phyloP scores from a whole-genome alignment of 2,329 filamentous ascomycete genomes.

The Cercospora citrullina region DNA sequence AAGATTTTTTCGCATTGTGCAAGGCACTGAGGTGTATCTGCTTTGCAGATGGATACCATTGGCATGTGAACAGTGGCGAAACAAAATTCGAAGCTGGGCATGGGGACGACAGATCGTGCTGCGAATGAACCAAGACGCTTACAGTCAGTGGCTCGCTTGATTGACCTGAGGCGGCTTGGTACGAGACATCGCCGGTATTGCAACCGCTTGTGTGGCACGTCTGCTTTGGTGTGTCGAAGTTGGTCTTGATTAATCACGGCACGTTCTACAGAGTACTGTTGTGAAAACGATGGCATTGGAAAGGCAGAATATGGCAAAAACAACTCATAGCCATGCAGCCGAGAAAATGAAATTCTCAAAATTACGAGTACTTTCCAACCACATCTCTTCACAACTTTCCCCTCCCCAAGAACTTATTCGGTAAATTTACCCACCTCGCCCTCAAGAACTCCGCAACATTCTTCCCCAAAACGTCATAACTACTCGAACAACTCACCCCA shows the following conservation, averaged over 20 bases:
- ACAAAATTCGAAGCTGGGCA: background rate
- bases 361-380: background rate
- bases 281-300: too few relatives aligned
- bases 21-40: background rate
- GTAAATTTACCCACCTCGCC: slow-evolving; percentile 35
- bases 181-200: too few relatives aligned
- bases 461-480: slow-evolving; percentile 39
- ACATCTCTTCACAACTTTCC: slow-evolving; percentile 30
- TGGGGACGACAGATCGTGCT: background rate
- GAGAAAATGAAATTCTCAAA: background rate
- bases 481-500: slow-evolving; percentile 37
- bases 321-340: background rate
- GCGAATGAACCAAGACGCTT: too few relatives aligned
- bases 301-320: too few relatives aligned
- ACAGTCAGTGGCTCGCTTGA: too few relatives aligned
- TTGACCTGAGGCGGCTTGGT: too few relatives aligned
- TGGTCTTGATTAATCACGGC: too few relatives aligned
- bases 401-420: slow-evolving; percentile 35
- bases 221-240: too few relatives aligned
- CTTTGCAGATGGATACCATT: background rate
- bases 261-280: too few relatives aligned
- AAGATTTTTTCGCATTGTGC: background rate
- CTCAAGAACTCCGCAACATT: slow-evolving; percentile 39
- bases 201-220: too few relatives aligned
- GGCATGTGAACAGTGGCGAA: background rate